Percentiles rank a stretch among this genome's conserved stretches.
Conservation (phyloP, 2,329 filamentous ascomycete species). For the Davidsoniella eucalypti region DNA sequence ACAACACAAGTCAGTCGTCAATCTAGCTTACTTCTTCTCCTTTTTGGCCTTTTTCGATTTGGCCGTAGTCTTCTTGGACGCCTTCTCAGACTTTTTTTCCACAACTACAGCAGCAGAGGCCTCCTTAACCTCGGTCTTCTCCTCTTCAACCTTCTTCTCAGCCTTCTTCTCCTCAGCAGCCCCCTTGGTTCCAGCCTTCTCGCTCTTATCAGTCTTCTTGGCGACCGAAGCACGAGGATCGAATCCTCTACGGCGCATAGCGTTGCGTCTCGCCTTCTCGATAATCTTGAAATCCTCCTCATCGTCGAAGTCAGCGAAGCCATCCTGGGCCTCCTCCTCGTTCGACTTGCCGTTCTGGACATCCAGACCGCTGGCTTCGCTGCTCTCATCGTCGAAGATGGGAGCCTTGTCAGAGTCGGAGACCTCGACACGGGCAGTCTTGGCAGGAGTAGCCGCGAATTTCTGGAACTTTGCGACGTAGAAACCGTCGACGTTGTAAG, state of each 20-base stretch:
- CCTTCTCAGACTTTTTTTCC: slow-evolving; percentile 9
- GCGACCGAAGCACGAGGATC: slow-evolving; percentile 39
- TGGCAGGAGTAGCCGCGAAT: slow-evolving; percentile 45
- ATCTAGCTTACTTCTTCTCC: slow-evolving; percentile 8
- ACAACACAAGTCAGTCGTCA: not conserved
- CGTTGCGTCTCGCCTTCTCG: slow-evolving; percentile 54
- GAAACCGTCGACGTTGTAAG: slow-evolving; percentile 95
- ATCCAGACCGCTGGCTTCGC: not conserved
- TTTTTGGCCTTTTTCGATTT: slow-evolving; percentile 11
- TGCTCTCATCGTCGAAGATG: slow-evolving; percentile 7
- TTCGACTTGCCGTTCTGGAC: slow-evolving; percentile 5
- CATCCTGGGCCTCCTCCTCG: slow-evolving; percentile 24
- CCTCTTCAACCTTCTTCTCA: slow-evolving; percentile 11
- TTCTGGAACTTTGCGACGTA: slow-evolving; percentile 98
- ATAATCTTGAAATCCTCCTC: slow-evolving; percentile 57
- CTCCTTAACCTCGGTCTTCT: slow-evolving; percentile 6
- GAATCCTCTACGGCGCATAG: slow-evolving; percentile 56
- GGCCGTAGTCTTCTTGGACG: slow-evolving; percentile 7
- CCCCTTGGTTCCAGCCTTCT: slow-evolving; percentile 2
- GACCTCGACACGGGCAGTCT: slow-evolving; percentile 23
- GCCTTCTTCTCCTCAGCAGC: not conserved
- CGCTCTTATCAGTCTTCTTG: slow-evolving; percentile 13
- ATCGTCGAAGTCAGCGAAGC: slow-evolving; percentile 60
- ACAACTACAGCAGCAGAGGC: not conserved
- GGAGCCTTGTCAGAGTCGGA: slow-evolving; percentile 25